phyloP scores from a whole-genome alignment of 208 protist species.

The Chromosphaera perkinsii region DNA sequence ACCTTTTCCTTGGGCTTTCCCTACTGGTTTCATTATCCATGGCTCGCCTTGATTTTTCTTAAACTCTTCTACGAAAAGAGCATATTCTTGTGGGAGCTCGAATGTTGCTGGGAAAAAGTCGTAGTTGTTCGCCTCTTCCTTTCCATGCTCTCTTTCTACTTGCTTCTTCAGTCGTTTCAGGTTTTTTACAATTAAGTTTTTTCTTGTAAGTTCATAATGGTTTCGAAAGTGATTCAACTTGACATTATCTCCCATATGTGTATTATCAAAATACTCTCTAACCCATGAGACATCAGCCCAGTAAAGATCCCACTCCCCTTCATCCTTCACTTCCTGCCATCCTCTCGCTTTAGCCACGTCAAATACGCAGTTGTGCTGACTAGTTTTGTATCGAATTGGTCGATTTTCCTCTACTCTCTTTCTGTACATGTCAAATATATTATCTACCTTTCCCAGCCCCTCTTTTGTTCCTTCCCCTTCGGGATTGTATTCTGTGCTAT shows the following conservation, averaged over 20 bases:
- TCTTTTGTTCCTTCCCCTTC: no score
- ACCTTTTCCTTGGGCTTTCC: constrained; percentile 76
- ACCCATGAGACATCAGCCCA: constrained; percentile 85
- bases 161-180: constrained; percentile 79
- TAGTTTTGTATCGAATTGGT: no score
- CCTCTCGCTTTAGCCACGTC: neutral
- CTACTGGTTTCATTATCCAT: constrained; percentile 92
- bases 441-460: no score
- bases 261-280: constrained; percentile 76
- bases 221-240: constrained; percentile 89
- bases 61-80: constrained; percentile 79
- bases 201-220: constrained; percentile 89
- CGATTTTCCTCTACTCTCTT: no score
- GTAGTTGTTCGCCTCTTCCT: constrained; percentile 55
- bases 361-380: neutral
- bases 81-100: constrained; percentile 84
- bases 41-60: constrained; percentile 61
- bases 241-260: constrained; percentile 73
- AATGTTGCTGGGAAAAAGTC: constrained; percentile 88
- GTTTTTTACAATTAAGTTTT: constrained; percentile 89
- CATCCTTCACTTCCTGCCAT: constrained; percentile 46
- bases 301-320: constrained; percentile 79
- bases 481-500: no score
- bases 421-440: no score
- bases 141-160: constrained; percentile 67